These are phyloP conservation scores for Pseudogymnoascus sp. DNA, from an alignment of 2,329 filamentous ascomycete genomes.

Conservation along the genomic window DNA sequence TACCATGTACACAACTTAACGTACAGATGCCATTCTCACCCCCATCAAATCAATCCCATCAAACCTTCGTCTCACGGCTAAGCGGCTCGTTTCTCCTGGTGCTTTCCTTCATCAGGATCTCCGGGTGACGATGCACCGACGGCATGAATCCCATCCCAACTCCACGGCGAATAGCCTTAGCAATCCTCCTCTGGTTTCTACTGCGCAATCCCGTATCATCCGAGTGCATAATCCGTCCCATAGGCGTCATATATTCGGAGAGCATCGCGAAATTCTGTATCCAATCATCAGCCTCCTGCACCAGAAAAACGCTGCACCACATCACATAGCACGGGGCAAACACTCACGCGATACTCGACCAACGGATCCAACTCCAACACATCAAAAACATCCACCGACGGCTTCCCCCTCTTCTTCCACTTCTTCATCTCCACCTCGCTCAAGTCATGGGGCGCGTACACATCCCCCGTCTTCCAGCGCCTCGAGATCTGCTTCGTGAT, in stretches of 20 bases:
- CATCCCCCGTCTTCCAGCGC: slow-evolving; percentile 68
- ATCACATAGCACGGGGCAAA: neutral
- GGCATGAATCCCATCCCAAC: slow-evolving; percentile 90
- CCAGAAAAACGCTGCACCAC: neutral
- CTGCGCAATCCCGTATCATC: slow-evolving; percentile 70
- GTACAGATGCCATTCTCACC: neutral
- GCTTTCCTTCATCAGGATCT: slow-evolving; percentile 48
- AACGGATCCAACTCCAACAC: slow-evolving; percentile 71
- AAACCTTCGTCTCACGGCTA: slow-evolving; percentile 8
- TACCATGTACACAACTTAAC: slow-evolving; percentile 4
- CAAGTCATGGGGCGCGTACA: slow-evolving; percentile 87
- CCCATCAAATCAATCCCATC: neutral
- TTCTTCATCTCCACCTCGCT: slow-evolving; percentile 70
- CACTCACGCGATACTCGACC: slow-evolving; percentile 74
- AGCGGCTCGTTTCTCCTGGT: slow-evolving; percentile 11
- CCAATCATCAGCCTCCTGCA: slow-evolving; percentile 7
- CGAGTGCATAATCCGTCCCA: slow-evolving; percentile 78
- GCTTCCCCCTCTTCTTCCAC: slow-evolving; percentile 55
- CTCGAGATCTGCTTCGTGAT: slow-evolving; percentile 60
- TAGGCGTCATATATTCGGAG: slow-evolving; percentile 76
- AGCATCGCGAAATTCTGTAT: slow-evolving; percentile 83
- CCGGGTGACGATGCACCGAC: slow-evolving; percentile 81
- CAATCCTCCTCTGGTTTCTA: slow-evolving; percentile 86
- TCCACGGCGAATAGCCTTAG: slow-evolving; percentile 82
- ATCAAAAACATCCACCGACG: slow-evolving; percentile 67